Base-by-base conservation (phyloP, 495 filamentous ascomycete genomes). In the Baudoinia panamericana region DNA sequence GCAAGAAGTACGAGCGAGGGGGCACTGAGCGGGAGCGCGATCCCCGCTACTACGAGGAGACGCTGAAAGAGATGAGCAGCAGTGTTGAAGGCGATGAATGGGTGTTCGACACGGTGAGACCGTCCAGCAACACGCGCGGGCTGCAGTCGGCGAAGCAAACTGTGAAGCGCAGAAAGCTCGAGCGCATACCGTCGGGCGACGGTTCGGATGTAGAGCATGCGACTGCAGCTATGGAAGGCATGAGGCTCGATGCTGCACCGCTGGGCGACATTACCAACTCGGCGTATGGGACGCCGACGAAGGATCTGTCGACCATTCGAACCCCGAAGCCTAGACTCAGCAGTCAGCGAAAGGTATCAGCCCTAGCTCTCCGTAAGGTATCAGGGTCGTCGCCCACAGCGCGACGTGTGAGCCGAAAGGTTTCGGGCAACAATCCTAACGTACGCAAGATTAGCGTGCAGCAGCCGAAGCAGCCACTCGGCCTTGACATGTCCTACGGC, bases 71-170 rank as follows among this genome's bases (percentile, higher is more conserved):
- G 26, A 49, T 41, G 43, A 40, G 38, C 39, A 15, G 42, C 19
- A 33, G 39, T n/a, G 27, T 38, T 40, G 76, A 67, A 54, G 68
- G 79, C 13, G 86, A 93, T 50, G 83, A 83, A 37, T 99, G 90
- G 90, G 78, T 95, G n/a, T 99, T 99, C 54, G 90, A 95, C 52
- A 99, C 90, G 0, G 74, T 99, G 50, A 88, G 82, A 56, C 51
- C 48, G 5, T 12, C 28, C n/a, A 21, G 46, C 11, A 56, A 53
- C 16, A 30, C 48, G 13, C 30, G 52, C 24, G 37, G 49, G 5
- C 11, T 16, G n/a, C 27, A 15, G 9, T 59, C 55, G 19, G 59
- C 55, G 30, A 68, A 57, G 45, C 46, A 55, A 30, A 58, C 63
- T 5, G 62, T 65, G 4, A 70, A 67, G 44, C 65, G 72, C 4